Conservation (phyloP, 164 flowering plant species). For the Akebia trifoliata region DNA sequence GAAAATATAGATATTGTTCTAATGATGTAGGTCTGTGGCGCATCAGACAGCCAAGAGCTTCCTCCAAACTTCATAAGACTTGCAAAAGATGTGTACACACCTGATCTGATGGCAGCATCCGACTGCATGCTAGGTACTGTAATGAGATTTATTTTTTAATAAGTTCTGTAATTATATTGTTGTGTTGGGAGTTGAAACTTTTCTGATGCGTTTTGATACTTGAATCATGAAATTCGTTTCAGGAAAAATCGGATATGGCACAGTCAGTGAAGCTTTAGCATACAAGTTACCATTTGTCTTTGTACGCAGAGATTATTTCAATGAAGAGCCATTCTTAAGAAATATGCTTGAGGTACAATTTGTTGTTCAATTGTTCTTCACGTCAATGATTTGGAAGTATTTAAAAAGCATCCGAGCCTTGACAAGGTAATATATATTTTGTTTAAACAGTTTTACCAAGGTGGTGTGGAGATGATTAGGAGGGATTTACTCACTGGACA, state of each 20-base stretch:
- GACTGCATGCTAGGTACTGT: conserved; percentile 95
- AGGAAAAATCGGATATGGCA: conserved; percentile 99
- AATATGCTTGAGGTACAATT: conserved; percentile 91
- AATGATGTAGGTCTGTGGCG: conserved; percentile 80
- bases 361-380: neutral
- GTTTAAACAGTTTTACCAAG: conserved; percentile 58
- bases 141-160: neutral
- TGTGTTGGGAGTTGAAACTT: conserved; percentile 5
- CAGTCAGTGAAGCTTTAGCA: conserved; percentile 92
- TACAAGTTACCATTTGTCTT: conserved; percentile 89
- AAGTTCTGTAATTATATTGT: no score
- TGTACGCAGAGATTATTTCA: conserved; percentile 96
- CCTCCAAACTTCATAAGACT: conserved; percentile 85
- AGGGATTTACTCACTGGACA: conserved; percentile 89
- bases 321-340: conserved; percentile 92
- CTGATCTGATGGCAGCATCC: conserved; percentile 92
- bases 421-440: neutral
- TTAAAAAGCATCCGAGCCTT: conserved; percentile 6
- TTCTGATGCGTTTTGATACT: no score
- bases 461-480: conserved; percentile 98
- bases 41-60: conserved; percentile 72
- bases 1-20: neutral
- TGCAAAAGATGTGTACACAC: conserved; percentile 86
- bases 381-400: conserved; percentile 1
- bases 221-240: no score